phyloP scores from a whole-genome alignment of 306 rosid species.

The Pyrus betulifolia region DNA sequence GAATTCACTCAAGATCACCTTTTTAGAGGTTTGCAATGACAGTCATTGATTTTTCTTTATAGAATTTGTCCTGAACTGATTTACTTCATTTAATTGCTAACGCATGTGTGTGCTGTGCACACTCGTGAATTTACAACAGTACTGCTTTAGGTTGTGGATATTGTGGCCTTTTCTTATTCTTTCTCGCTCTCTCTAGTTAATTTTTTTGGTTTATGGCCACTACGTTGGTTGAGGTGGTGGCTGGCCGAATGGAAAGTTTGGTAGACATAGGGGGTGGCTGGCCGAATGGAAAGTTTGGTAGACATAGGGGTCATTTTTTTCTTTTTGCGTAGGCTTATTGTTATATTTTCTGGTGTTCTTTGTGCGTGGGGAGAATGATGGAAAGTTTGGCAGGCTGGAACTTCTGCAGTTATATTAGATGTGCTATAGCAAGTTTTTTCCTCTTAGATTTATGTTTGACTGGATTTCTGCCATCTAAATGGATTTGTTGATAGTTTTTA shows the following conservation, averaged over 20 bases:
- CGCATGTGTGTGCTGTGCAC: neutral
- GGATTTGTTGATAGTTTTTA: neutral
- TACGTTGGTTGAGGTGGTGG: neutral
- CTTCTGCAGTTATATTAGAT: neutral
- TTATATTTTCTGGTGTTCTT: neutral
- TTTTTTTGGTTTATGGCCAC: neutral
- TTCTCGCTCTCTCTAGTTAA: neutral
- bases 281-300: neutral
- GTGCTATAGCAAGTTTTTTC: neutral
- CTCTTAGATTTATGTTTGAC: neutral
- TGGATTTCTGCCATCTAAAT: neutral
- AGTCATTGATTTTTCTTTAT: neutral
- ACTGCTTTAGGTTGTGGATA: neutral
- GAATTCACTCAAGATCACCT: slow-evolving; percentile 85
- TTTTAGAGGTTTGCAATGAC: slow-evolving; percentile 77
- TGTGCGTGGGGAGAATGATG: neutral
- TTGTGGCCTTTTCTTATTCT: neutral
- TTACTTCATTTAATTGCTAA: neutral
- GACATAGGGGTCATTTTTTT: neutral
- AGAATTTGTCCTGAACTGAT: neutral
- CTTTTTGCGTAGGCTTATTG: neutral
- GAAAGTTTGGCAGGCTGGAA: neutral
- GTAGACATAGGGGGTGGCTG: neutral
- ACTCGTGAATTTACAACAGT: neutral
- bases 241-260: neutral